Percentiles rank a stretch among this genome's conserved stretches.
These are phyloP conservation scores for Sporodiniella umbellata DNA, from an alignment of 371 early-diverging fungal species.

Conservation along the genomic window DNA sequence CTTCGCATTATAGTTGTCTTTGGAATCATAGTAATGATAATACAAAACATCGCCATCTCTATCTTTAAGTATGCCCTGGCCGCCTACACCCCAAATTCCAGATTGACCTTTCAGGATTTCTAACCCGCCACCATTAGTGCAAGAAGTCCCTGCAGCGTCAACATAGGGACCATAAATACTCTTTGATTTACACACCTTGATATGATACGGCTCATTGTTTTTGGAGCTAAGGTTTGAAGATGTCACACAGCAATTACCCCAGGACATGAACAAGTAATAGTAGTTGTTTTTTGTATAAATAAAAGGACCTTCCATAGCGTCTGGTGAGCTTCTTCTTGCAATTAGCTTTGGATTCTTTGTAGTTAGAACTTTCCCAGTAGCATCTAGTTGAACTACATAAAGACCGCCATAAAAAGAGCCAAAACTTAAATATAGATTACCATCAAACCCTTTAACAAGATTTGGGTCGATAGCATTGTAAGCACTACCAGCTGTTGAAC, in stretches of 20 bases:
- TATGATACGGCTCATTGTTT: neutral
- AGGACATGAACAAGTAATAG: neutral
- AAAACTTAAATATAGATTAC: neutral
- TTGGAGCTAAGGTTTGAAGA: neutral
- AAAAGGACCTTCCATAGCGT: neutral
- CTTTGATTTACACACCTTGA: neutral
- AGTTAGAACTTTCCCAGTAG: neutral
- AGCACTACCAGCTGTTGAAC: neutral
- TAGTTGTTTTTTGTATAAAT: neutral
- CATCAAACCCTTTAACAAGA: neutral
- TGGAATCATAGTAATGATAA: neutral
- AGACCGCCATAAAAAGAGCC: neutral
- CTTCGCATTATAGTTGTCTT: neutral
- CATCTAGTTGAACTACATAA: neutral
- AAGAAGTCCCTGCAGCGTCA: neutral
- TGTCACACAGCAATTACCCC: neutral
- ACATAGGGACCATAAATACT: neutral
- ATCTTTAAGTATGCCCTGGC: neutral
- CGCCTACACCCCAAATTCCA: neutral
- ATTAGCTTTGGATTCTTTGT: neutral
- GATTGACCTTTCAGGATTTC: neutral
- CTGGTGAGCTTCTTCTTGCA: neutral
- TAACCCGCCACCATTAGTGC: neutral
- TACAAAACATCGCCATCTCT: neutral
- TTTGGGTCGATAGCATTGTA: neutral